These are phyloP conservation scores for Peronosclerospora sorghi DNA, from an alignment of 352 stramenopile genomes.

Conservation along the genomic window DNA sequence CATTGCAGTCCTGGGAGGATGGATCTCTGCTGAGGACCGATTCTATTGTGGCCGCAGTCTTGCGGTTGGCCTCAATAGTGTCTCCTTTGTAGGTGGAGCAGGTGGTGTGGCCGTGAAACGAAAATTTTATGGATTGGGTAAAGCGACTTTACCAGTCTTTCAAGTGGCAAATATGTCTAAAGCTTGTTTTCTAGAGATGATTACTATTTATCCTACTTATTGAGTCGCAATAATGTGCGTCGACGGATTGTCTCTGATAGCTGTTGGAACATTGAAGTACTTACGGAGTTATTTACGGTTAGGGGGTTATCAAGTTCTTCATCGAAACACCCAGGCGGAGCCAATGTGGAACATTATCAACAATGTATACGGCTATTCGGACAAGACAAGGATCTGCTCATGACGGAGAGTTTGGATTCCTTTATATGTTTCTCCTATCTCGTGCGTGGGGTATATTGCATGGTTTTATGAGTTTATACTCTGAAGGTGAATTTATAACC, in stretches of 20 bases:
- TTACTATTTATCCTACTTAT: slow-evolving; percentile 40
- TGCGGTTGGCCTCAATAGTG: slow-evolving; percentile 33
- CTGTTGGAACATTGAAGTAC: slow-evolving; percentile 32
- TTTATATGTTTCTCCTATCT: slow-evolving; percentile 34
- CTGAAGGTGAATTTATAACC: slow-evolving; percentile 20
- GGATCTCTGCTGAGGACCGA: slow-evolving; percentile 35
- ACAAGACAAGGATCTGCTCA: slow-evolving; percentile 26
- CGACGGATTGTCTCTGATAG: slow-evolving; percentile 38
- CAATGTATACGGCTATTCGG: slow-evolving; percentile 41
- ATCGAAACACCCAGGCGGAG: slow-evolving; percentile 29
- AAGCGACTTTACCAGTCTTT: slow-evolving; percentile 26
- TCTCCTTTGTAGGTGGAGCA: slow-evolving; percentile 47
- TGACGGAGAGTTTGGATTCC: slow-evolving; percentile 33
- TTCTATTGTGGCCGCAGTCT: slow-evolving; percentile 44
- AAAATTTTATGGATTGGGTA: slow-evolving; percentile 31
- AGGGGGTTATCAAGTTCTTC: slow-evolving; percentile 23
- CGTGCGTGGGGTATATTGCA: slow-evolving; percentile 21
- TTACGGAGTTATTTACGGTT: slow-evolving; percentile 16
- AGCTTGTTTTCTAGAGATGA: slow-evolving; percentile 38
- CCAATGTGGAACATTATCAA: slow-evolving; percentile 53
- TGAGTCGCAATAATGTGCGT: slow-evolving; percentile 27
- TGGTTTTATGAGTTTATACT: slow-evolving; percentile 15
- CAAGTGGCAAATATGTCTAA: slow-evolving; percentile 34
- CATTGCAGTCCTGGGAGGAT: slow-evolving; percentile 35
- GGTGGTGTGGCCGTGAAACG: slow-evolving; percentile 34